Evolutionary conservation across 163 green algal species (phyloP).

Genomic region (Scenedesmus sp.): DNA sequence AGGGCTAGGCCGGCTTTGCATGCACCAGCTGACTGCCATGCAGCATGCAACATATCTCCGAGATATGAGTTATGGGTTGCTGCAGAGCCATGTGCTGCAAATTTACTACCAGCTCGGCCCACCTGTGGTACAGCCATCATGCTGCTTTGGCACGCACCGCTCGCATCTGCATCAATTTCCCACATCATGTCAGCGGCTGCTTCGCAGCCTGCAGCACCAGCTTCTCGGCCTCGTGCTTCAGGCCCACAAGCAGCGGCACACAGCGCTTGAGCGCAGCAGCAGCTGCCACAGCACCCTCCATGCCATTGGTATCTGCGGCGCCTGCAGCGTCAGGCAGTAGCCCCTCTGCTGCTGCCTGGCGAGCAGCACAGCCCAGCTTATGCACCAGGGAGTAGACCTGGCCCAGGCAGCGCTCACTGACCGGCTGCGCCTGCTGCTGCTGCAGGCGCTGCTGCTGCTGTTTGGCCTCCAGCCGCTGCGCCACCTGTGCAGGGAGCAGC

Average conservation of each 20-base stretch:
- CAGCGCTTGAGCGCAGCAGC: slow-evolving; percentile 10
- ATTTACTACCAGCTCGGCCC: too few relatives aligned
- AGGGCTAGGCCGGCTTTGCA: too few relatives aligned
- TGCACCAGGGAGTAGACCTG: slow-evolving; percentile 54
- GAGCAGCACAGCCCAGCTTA: slow-evolving; percentile 46
- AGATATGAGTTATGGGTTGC: too few relatives aligned
- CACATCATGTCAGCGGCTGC: not conserved
- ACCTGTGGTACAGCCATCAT: too few relatives aligned
- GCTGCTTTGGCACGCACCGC: too few relatives aligned
- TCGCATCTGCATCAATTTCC: too few relatives aligned
- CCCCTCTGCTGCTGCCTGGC: not conserved
- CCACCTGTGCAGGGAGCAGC: not conserved
- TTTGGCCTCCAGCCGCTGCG: slow-evolving; percentile 33
- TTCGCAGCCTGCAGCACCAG: slow-evolving; percentile 24
- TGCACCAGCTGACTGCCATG: too few relatives aligned
- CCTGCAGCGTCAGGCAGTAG: not conserved
- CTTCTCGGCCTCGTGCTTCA: slow-evolving; percentile 23
- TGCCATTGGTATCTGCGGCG: not conserved
- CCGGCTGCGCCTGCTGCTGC: slow-evolving; percentile 14
- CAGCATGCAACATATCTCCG: too few relatives aligned
- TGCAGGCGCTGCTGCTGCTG: slow-evolving; percentile 28
- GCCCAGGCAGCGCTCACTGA: not conserved
- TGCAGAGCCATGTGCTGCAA: too few relatives aligned
- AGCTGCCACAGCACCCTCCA: not conserved
- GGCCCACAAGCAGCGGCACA: not conserved